These are phyloP conservation scores for Aegilops tauschii DNA, from an alignment of 176 grass and related monocot genomes.

Conservation along the genomic window DNA sequence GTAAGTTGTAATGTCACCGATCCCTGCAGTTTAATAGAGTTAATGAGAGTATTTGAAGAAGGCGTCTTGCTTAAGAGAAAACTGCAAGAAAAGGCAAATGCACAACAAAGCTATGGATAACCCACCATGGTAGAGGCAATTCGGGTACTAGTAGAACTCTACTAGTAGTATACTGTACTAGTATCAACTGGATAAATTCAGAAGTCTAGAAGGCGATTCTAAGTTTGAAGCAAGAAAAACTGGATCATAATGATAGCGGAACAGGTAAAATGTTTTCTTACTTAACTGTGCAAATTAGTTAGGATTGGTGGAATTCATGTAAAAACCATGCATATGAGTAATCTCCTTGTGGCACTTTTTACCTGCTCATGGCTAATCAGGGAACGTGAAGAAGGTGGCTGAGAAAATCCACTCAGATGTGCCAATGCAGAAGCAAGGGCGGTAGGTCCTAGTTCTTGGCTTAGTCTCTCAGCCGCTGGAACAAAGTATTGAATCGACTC, in stretches of 20 bases:
- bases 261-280: not conserved
- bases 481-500: constrained; percentile 84
- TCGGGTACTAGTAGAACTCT: not conserved
- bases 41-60: constrained; percentile 17
- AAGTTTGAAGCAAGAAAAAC: not conserved
- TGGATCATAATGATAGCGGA: not conserved
- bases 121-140: not conserved
- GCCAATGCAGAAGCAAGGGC: constrained; percentile 95
- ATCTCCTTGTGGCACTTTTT: constrained; percentile 9
- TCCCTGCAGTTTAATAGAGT: constrained; percentile 61
- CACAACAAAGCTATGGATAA: constrained; percentile 17
- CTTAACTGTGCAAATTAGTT: not conserved
- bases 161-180: not conserved
- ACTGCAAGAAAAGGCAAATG: constrained; percentile 17
- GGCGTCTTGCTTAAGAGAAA: not conserved
- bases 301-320: constrained; percentile 1
- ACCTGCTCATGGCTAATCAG: constrained; percentile 95
- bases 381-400: constrained; percentile 89
- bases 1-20: constrained; percentile 76
- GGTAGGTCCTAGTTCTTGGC: constrained; percentile 65
- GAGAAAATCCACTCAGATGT: constrained; percentile 97
- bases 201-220: constrained; percentile 10
- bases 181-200: constrained; percentile 10
- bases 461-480: constrained; percentile 66
- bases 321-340: constrained; percentile 17